Percentiles rank a stretch among this genome's conserved stretches.
These are phyloP conservation scores for Neopestalotiopsis clavispora DNA, from an alignment of 2,329 filamentous ascomycete genomes.

Conservation along the genomic window DNA sequence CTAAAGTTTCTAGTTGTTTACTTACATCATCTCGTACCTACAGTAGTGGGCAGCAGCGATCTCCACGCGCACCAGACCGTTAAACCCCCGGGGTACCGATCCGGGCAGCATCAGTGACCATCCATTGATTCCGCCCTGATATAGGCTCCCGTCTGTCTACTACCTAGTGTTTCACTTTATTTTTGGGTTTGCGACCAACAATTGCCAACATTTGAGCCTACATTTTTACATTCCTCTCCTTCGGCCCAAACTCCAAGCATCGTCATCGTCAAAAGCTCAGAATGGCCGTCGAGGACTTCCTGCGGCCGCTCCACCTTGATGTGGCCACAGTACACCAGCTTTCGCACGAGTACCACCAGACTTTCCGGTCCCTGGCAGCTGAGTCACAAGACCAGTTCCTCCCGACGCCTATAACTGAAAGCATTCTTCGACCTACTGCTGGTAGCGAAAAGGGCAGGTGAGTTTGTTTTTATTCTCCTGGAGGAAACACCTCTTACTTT, in stretches of 20 bases:
- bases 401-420: constrained; percentile 65
- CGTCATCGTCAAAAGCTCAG: constrained; percentile 17
- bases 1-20: not conserved
- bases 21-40: not conserved
- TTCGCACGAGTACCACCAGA: constrained; percentile 50
- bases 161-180: not conserved
- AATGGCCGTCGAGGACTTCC: constrained; percentile 46
- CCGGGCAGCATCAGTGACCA: not conserved
- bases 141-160: not conserved
- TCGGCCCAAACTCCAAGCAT: not conserved
- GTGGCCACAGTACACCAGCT: constrained; percentile 49
- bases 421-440: constrained; percentile 55
- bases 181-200: not conserved
- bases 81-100: not conserved
- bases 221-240: not conserved
- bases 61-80: not conserved
- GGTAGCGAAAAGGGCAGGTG: constrained; percentile 52
- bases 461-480: constrained; percentile 30
- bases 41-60: not conserved
- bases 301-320: constrained; percentile 56
- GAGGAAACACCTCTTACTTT: not conserved
- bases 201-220: constrained; percentile 1
- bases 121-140: not conserved
- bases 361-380: constrained; percentile 56
- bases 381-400: constrained; percentile 62